phyloP scores from a whole-genome alignment of 208 protist genomes.

The Leishmania guyanensis region DNA sequence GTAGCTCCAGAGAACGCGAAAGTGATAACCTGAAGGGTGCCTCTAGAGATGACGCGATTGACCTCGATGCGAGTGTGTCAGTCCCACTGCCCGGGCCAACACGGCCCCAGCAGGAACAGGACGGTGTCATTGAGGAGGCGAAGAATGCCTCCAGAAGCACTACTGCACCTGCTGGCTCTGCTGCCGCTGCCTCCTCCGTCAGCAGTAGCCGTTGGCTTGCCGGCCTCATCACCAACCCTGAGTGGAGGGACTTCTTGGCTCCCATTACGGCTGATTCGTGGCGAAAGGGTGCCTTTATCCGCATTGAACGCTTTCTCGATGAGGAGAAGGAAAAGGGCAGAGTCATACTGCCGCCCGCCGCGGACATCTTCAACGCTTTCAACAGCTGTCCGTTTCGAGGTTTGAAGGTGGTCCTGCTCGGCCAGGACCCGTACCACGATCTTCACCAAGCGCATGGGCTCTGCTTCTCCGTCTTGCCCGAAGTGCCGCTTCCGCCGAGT shows the following conservation, averaged over 20 bases:
- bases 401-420: slow-evolving; percentile 96
- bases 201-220: slow-evolving; percentile 39
- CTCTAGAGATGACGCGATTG: not conserved
- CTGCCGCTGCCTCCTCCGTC: not conserved
- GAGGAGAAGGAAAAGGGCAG: slow-evolving; percentile 38
- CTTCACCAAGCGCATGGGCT: slow-evolving; percentile 96
- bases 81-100: not conserved
- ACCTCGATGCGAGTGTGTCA: slow-evolving; percentile 3
- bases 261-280: slow-evolving; percentile 50
- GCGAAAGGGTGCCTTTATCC: slow-evolving; percentile 43
- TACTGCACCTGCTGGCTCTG: not conserved
- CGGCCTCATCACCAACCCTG: slow-evolving; percentile 42
- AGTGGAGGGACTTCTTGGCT: slow-evolving; percentile 63
- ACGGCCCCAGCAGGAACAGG: not conserved
- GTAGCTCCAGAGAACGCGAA: not conserved
- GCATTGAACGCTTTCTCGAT: slow-evolving; percentile 78
- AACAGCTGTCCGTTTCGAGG: slow-evolving; percentile 88
- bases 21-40: not conserved
- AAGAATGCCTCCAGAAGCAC: not conserved
- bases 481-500: slow-evolving; percentile 84
- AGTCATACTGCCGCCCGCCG: slow-evolving; percentile 77
- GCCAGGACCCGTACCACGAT: slow-evolving; percentile 97
- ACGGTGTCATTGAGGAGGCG: not conserved
- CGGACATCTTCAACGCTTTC: slow-evolving; percentile 91
- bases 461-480: slow-evolving; percentile 95